A percentile compares a stretch with the other conserved stretches of the same genome.
These are phyloP conservation scores for Rubia tinctorum DNA, from an alignment of 305 asterid species.

Conservation along the genomic window DNA sequence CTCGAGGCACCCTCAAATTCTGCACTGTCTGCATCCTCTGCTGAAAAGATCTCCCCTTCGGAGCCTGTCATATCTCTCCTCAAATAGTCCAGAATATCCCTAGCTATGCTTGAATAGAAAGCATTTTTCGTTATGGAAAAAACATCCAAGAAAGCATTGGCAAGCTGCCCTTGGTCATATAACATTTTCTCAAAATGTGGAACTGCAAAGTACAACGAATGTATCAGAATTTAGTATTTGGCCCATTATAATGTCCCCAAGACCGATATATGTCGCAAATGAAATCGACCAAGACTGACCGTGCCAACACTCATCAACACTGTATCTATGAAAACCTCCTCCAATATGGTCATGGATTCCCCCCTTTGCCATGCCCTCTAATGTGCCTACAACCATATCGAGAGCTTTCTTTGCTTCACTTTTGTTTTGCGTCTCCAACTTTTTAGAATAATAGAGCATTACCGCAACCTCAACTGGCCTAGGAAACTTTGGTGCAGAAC, in stretches of 20 bases:
- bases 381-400: constrained; percentile 57
- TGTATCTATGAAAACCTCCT: constrained; percentile 97
- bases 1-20: constrained; percentile 62
- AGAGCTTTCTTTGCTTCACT: constrained; percentile 66
- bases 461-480: constrained; percentile 90
- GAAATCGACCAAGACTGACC: constrained; percentile 43
- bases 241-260: neutral
- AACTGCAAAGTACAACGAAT: constrained; percentile 44
- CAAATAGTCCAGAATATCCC: constrained; percentile 81
- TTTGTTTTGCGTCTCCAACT: constrained; percentile 41
- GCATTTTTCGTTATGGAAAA: constrained; percentile 68
- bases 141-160: constrained; percentile 63
- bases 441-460: constrained; percentile 81
- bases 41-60: constrained; percentile 80
- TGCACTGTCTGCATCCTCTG: constrained; percentile 97
- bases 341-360: constrained; percentile 94
- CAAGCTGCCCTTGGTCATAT: constrained; percentile 96
- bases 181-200: constrained; percentile 98
- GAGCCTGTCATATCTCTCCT: constrained; percentile 94
- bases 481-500: constrained; percentile 96
- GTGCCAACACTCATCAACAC: constrained; percentile 98
- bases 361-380: constrained; percentile 87
- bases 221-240: neutral
- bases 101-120: constrained; percentile 53
- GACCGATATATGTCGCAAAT: neutral